A percentile compares a stretch with the other conserved stretches of the same genome.
Evolutionary conservation across 169 alveolate genomes (phyloP).

Genomic region (Cryptosporidium andersoni): DNA sequence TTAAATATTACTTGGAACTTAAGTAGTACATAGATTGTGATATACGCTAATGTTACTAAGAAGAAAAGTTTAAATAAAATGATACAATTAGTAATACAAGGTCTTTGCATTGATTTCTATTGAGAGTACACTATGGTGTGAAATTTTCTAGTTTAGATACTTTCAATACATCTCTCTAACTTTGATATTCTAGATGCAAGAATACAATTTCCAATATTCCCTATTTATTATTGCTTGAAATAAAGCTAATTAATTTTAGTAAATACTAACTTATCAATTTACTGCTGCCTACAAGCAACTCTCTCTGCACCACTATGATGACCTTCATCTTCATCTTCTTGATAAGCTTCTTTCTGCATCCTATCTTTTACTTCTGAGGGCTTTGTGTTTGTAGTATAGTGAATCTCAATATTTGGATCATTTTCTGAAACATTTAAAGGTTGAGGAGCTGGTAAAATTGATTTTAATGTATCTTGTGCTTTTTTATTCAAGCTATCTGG

Average conservation of each 20-base stretch:
- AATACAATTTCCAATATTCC: not conserved
- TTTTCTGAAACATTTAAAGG: conserved; percentile 38
- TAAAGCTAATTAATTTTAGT: not conserved
- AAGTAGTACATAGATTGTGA: no score
- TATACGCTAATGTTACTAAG: no score
- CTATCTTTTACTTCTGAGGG: conserved; percentile 69
- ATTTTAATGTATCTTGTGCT: conserved; percentile 39
- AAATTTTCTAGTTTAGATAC: no score
- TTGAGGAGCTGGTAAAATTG: conserved; percentile 52
- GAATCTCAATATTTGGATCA: conserved; percentile 62
- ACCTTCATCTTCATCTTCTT: conserved; percentile 74
- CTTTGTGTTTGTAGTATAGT: conserved; percentile 58
- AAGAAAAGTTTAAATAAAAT: no score
- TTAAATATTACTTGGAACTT: no score
- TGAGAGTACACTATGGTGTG: no score
- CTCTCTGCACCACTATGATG: conserved; percentile 73
- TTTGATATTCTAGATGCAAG: no score
- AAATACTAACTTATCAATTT: not conserved
- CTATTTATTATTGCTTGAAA: not conserved
- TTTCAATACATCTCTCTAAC: no score
- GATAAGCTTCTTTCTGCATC: conserved; percentile 72
- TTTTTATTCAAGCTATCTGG: conserved; percentile 81
- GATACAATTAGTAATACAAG: no score
- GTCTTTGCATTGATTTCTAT: no score
- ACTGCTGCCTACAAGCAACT: conserved; percentile 75